phyloP scores from a whole-genome alignment of 208 protist genomes.

The Trichomonas tenax region DNA sequence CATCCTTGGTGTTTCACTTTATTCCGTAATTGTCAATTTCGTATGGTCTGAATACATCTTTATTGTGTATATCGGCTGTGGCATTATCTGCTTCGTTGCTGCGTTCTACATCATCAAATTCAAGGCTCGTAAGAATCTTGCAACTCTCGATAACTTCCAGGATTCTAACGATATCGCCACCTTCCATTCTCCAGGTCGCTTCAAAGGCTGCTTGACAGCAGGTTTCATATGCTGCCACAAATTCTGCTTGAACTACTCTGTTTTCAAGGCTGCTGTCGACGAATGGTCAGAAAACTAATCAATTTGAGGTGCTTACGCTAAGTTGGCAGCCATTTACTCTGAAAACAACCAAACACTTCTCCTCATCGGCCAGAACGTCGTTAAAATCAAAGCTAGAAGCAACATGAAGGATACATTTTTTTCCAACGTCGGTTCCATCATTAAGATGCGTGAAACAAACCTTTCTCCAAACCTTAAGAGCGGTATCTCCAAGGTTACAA shows the following conservation, averaged over 20 bases:
- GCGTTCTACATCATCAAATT: neutral
- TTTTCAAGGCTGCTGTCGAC: neutral
- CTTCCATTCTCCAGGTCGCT: neutral
- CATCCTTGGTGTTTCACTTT: neutral
- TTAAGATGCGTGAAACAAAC: neutral
- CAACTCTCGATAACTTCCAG: neutral
- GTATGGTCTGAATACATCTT: neutral
- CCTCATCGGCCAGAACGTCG: neutral
- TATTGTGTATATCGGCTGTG: neutral
- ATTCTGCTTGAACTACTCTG: neutral
- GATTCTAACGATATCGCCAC: neutral
- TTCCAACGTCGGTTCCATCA: neutral
- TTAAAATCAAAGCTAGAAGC: neutral
- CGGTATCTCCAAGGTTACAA: neutral
- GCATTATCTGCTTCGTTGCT: neutral
- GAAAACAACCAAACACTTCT: neutral
- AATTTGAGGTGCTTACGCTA: neutral
- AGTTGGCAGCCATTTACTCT: neutral
- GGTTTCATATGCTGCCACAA: neutral
- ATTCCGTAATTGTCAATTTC: neutral
- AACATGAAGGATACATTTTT: neutral
- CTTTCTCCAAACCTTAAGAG: neutral
- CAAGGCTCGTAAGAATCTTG: neutral
- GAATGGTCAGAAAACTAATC: neutral
- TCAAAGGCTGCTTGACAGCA: neutral